Base-by-base conservation (phyloP, 164 flowering plant genomes). In the Santalum album region DNA sequence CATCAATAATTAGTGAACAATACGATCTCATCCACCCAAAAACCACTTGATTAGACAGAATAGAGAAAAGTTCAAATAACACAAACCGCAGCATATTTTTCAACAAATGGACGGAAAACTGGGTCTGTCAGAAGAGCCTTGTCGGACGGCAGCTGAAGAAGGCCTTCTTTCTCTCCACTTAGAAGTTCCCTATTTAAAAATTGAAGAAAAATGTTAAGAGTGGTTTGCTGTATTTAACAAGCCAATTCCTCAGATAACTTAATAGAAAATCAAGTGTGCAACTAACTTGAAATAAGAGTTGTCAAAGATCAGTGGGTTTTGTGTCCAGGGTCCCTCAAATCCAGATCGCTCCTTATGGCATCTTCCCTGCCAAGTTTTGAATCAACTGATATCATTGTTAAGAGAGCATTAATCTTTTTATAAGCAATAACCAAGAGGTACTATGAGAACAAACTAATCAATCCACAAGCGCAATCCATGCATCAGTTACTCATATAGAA, bases 261-360 rank as follows among this genome's bases (percentile, higher is more conserved):
- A 12, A 34, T 22, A 26, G 25, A 32, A 39, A n/a, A n/a, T 38
- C 18, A 38, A 36, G 22, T 7, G 36, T 16, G 15, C n/a, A 16
- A 49, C 69, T 61, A 47, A 76, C 78, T 63, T 73, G 56, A 76
- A 76, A 52, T 76, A 76, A 42, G 78, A 62, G 62, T 76, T 76
- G 26, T 73, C 76, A 45, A 76, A 76, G 42, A 64, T 64, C 19
- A 70, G 74, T 46, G 78, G 81, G 34, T 76, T 69, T 19, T 20
- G 27, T 0, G 81, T 76, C 81, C 81, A 76, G 11, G 78, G 70
- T 39, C 81, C 81, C 25, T 73, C 78, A 46, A 71, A 76, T 45
- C 81, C 81, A 26, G 81, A 71, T 2, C 81, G 71, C 49, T 76
- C 81, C 62, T 71, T 69, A 58, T 73, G 81, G 53, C 69, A 63